A percentile compares a stretch with the other conserved stretches of the same genome.
Conservation (phyloP, 179 eudicot genomes). For the Beta lomatogona region DNA sequence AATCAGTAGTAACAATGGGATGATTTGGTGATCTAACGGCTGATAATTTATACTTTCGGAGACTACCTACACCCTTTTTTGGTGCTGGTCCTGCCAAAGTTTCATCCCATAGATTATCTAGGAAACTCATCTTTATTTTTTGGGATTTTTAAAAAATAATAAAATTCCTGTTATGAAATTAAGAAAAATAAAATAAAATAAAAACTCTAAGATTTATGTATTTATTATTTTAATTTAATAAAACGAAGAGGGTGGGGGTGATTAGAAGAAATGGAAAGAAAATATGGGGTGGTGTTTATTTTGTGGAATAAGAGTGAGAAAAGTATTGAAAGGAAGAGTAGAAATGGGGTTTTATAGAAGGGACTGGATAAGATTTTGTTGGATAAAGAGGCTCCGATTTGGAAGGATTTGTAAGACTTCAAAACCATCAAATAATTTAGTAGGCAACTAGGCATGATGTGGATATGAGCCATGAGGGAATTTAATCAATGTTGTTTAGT, state of each 20-base stretch:
- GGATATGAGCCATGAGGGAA: not conserved
- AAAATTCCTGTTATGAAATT: not conserved
- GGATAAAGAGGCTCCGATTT: conserved; percentile 13
- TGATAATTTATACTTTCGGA: conserved; percentile 31
- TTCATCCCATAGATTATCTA: conserved; percentile 34
- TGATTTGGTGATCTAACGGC: conserved; percentile 27
- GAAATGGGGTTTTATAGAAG: conserved; percentile 7
- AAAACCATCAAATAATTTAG: conserved; percentile 19
- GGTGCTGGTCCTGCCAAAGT: conserved; percentile 36
- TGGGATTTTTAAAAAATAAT: not conserved
- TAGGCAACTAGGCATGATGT: conserved; percentile 5
- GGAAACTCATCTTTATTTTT: conserved; percentile 13
- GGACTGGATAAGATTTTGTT: conserved; percentile 29
- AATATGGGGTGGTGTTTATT: not conserved
- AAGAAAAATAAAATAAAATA: not conserved
- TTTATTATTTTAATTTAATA: not conserved
- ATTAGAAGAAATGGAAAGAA: not conserved
- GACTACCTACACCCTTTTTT: conserved; percentile 20
- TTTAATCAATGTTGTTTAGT: not conserved
- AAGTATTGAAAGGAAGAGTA: conserved; percentile 14
- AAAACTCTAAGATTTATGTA: not conserved
- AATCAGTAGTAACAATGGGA: not conserved
- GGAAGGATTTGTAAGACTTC: conserved; percentile 5
- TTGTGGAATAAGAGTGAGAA: not conserved
- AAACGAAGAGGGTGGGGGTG: not conserved